Conservation (phyloP, 371 early-diverging fungal genomes). For the Actinomucor elegans region DNA sequence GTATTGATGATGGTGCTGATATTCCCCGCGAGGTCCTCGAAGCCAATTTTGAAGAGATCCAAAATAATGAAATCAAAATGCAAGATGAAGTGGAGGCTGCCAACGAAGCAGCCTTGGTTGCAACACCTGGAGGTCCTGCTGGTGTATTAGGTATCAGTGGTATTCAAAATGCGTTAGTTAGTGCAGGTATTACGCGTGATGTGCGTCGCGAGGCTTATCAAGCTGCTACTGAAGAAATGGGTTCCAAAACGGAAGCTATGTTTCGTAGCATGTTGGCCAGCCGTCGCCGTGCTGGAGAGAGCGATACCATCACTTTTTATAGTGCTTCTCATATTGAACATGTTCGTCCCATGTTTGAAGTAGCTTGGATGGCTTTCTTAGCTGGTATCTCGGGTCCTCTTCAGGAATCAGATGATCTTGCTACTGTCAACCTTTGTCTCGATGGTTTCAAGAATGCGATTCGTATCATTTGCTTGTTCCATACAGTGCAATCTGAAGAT, state of each 20-base stretch:
- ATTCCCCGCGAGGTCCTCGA: slow-evolving; percentile 68
- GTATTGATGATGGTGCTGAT: slow-evolving; percentile 87
- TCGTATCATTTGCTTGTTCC: slow-evolving; percentile 79
- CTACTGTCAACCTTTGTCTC: slow-evolving; percentile 67
- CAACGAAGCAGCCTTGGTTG: slow-evolving; percentile 34
- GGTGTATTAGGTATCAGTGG: slow-evolving; percentile 43
- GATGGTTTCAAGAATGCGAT: slow-evolving; percentile 83
- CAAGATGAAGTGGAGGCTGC: slow-evolving; percentile 78
- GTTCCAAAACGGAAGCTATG: slow-evolving; percentile 57
- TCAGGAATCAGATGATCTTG: slow-evolving; percentile 80
- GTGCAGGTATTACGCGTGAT: slow-evolving; percentile 50
- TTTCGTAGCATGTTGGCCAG: slow-evolving; percentile 53
- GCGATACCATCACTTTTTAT: slow-evolving; percentile 56
- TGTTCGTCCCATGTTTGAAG: slow-evolving; percentile 89
- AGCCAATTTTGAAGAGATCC: slow-evolving; percentile 82
- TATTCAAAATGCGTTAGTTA: slow-evolving; percentile 48
- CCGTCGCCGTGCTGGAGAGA: slow-evolving; percentile 43
- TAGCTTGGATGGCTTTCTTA: slow-evolving; percentile 88
- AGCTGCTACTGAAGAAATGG: slow-evolving; percentile 58
- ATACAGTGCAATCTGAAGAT: slow-evolving; percentile 61
- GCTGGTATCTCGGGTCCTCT: slow-evolving; percentile 84
- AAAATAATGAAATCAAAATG: slow-evolving; percentile 86
- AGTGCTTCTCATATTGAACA: slow-evolving; percentile 84
- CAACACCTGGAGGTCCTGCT: slow-evolving; percentile 10
- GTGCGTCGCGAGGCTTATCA: slow-evolving; percentile 52